These are phyloP conservation scores for Puccinia horiana DNA, from an alignment of 1,284 basidiomycete genomes.

Conservation along the genomic window DNA sequence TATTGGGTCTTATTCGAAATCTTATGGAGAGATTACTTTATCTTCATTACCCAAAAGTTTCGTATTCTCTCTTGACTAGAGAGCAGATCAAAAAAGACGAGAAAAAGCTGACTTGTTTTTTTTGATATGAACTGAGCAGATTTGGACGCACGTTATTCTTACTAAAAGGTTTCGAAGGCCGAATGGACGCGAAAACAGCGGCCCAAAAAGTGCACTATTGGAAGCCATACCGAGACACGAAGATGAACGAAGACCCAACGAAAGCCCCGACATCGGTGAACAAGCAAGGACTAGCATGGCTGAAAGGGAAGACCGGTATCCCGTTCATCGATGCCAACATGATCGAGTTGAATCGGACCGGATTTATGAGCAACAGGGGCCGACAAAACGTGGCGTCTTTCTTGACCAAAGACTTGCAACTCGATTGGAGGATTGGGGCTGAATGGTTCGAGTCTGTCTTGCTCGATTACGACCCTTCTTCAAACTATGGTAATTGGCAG, in stretches of 20 bases:
- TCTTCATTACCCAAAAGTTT: constrained; percentile 60
- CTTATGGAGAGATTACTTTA: constrained; percentile 65
- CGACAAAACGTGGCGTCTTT: constrained; percentile 66
- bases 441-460: constrained; percentile 64
- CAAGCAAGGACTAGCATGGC: constrained; percentile 59
- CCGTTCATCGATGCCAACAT: constrained; percentile 66
- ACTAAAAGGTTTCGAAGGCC: constrained; percentile 61
- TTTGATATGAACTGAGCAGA: too few species aligned
- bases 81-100: too few species aligned
- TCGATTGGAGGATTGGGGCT: constrained; percentile 66
- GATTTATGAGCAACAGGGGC: constrained; percentile 66
- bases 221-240: constrained; percentile 56
- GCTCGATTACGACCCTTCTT: constrained; percentile 60
- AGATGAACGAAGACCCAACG: constrained; percentile 53
- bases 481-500: constrained; percentile 63
- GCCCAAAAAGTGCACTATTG: constrained; percentile 56
- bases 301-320: constrained; percentile 64
- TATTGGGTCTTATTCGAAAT: constrained; percentile 64
- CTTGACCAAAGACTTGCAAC: constrained; percentile 63
- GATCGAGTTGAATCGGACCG: constrained; percentile 62
- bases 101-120: too few species aligned
- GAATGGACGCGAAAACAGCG: constrained; percentile 60
- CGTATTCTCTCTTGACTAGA: neutral
- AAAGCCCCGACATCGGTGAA: constrained; percentile 47
- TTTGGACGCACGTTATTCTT: constrained; percentile 61